These are phyloP conservation scores for Vaccinium myrtillus DNA, from an alignment of 148 eudicot species.

Conservation along the genomic window DNA sequence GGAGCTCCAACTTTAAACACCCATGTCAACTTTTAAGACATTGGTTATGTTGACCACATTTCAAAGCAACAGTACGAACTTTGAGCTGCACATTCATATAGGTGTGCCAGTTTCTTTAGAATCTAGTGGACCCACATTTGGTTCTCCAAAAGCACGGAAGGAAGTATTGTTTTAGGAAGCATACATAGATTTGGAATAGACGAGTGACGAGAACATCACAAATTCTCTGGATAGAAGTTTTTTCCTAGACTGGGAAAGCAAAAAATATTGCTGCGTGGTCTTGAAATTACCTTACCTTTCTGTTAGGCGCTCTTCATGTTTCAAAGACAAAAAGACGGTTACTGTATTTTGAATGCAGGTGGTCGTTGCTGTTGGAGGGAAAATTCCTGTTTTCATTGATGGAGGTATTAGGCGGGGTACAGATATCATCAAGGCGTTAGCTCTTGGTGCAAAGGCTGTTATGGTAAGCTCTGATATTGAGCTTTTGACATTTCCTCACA, in stretches of 20 bases:
- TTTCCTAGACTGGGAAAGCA: neutral
- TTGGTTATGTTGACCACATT: neutral
- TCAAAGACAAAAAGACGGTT: neutral
- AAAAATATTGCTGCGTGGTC: neutral
- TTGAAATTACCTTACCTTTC: neutral
- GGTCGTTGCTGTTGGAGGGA: too few species aligned
- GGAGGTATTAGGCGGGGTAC: too few species aligned
- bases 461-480: too few species aligned
- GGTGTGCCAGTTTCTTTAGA: neutral
- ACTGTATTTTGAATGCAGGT: too few species aligned
- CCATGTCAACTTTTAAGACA: neutral
- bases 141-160: neutral
- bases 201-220: neutral
- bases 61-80: neutral
- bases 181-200: neutral
- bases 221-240: neutral
- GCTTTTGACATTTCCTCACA: too few species aligned
- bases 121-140: neutral
- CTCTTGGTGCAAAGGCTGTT: too few species aligned
- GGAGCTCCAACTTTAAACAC: neutral
- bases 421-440: too few species aligned
- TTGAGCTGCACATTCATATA: neutral
- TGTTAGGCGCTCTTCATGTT: neutral
- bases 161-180: neutral
- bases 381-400: too few species aligned